phyloP scores from a whole-genome alignment of 192 early-diverging fungal species.

The Rhizophagus sp. region DNA sequence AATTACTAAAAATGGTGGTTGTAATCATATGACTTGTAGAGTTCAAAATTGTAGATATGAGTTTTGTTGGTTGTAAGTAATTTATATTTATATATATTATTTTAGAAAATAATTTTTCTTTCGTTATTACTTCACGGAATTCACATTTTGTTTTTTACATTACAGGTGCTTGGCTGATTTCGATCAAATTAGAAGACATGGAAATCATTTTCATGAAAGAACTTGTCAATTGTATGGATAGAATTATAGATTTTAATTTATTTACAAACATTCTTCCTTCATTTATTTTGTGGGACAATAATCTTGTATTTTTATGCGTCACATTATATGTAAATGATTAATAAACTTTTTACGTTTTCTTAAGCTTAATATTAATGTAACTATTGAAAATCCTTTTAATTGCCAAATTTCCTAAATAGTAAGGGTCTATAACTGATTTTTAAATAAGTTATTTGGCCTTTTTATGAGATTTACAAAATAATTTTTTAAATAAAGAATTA shows the following conservation, averaged over 20 bases:
- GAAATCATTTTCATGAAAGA: neutral
- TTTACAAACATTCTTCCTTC: too few relatives aligned
- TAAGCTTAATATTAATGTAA: too few relatives aligned
- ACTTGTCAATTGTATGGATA: constrained; percentile 13
- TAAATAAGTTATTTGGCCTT: too few relatives aligned
- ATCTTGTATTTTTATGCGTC: too few relatives aligned
- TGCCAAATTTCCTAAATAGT: too few relatives aligned
- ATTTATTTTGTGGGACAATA: neutral
- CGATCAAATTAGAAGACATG: neutral
- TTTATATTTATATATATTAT: neutral
- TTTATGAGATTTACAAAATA: too few relatives aligned
- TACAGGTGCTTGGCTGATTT: constrained; percentile 14
- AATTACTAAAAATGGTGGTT: constrained; percentile 26
- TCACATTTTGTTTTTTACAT: neutral
- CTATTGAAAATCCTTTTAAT: too few relatives aligned
- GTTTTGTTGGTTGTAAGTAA: constrained; percentile 29
- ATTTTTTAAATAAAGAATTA: too few relatives aligned
- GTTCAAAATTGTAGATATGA: constrained; percentile 10
- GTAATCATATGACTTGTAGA: constrained; percentile 29
- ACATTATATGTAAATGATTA: too few relatives aligned
- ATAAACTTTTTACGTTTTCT: too few relatives aligned
- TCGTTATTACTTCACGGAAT: neutral
- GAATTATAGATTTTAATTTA: neutral
- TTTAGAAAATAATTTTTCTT: neutral
- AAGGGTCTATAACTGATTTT: too few relatives aligned